Evolutionary conservation across 352 stramenopile species (phyloP), one percentile per base, ranked within the genome.

Genomic region (Phytophthora idaei): DNA sequence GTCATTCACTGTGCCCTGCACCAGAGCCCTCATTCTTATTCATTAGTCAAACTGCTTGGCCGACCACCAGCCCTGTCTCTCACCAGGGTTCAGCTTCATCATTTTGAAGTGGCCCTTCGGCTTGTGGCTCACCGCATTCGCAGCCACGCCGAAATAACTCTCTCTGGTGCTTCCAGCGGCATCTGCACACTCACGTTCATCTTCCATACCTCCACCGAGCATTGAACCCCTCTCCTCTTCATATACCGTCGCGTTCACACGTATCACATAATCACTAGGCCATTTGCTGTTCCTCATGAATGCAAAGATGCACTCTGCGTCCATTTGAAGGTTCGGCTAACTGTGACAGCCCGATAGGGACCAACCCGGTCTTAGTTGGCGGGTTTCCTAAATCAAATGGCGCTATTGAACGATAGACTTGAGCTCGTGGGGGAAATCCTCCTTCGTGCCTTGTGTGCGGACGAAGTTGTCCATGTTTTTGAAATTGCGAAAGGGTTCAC

Each of bases 61-160:
- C 15, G 41, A 52, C 54, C 54, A 61, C 39, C 54, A 53, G 29
- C 54, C 41, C 28, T 28, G 15, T 9, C 54, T 21, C 10, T 61
- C 54, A 1, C 42, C 54, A 25, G 41, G 29, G 1, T 28, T 21
- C n/a, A 52, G 21, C 5, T 45, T 52, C 15, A 34, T 12, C n/a
- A 25, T 17, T 12, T n/a, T 32, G 17, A 11, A 39, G 17, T 41
- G 51, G 37, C 36, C 9, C 15, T 44, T 57, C 7, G 50, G 11
- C 14, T 39, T 9, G 34, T 39, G 6, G 9, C 34, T 6, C 8
- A 3, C 9, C 5, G 39, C 39, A 21, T 12, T 21, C 9, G 15
- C 8, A 21, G 8, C n/a, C 37, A 41, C 21, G 21, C 8, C 34
- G 34, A 39, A 39, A 10, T 10, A 42, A 5, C 12, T 11, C 12